phyloP scores from a whole-genome alignment of 169 alveolate genomes.

The Cytauxzoon felis region DNA sequence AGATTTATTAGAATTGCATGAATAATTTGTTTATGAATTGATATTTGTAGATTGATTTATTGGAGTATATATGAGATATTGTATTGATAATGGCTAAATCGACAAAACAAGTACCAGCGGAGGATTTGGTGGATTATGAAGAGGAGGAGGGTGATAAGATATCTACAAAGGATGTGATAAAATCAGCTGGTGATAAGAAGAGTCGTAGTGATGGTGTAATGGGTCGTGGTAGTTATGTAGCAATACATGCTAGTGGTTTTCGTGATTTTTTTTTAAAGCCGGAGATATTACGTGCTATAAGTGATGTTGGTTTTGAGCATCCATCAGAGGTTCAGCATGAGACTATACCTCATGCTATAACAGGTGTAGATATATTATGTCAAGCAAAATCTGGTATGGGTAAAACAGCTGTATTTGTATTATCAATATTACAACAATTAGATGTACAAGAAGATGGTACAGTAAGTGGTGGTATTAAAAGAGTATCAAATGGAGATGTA shows the following conservation, averaged over 20 bases:
- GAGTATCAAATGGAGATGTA: conserved; percentile 41
- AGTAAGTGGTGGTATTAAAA: conserved; percentile 56
- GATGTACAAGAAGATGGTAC: conserved; percentile 81
- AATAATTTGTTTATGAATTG: too few species aligned
- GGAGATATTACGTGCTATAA: conserved; percentile 93
- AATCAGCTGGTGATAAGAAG: conserved; percentile 57
- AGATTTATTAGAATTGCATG: too few species aligned
- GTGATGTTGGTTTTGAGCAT: conserved; percentile 98
- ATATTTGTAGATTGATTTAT: too few species aligned
- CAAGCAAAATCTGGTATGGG: conserved; percentile 99
- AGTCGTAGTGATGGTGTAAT: conserved; percentile 70
- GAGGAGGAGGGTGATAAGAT: conserved; percentile 69
- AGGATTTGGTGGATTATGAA: conserved; percentile 77
- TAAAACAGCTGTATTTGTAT: conserved; percentile 99
- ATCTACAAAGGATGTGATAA: conserved; percentile 58
- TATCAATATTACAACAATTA: conserved; percentile 93
- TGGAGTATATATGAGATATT: too few species aligned
- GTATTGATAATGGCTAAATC: conserved; percentile 50
- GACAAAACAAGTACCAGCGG: conserved; percentile 63
- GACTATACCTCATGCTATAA: conserved; percentile 97
- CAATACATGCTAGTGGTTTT: conserved; percentile 89
- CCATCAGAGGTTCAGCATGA: conserved; percentile 99
- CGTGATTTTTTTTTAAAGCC: conserved; percentile 96
- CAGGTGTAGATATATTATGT: conserved; percentile 96
- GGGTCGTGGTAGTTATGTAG: conserved; percentile 85